Evolutionary conservation across 192 early-diverging fungal genomes (phyloP).

Genomic region (Coemansia sp.): DNA sequence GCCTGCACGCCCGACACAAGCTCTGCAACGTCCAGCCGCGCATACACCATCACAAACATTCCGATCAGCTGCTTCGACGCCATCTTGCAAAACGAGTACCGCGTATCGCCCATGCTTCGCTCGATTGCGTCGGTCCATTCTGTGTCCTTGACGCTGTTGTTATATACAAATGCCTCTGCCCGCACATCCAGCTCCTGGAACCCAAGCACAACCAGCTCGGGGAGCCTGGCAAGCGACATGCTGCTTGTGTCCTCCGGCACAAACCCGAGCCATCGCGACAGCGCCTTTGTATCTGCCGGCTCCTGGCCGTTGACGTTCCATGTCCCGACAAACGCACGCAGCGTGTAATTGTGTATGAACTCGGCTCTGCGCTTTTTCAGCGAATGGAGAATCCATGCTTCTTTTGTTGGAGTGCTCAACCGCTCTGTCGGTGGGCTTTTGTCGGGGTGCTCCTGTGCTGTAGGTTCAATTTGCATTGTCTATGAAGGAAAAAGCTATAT

Average conservation of each 20-base stretch:
- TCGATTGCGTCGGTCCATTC: slow-evolving; percentile 81
- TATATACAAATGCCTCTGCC: slow-evolving; percentile 82
- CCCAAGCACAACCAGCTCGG: slow-evolving; percentile 58
- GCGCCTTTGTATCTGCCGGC: slow-evolving; percentile 51
- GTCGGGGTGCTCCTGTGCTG: not conserved
- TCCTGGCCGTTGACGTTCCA: slow-evolving; percentile 89
- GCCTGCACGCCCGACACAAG: slow-evolving; percentile 67
- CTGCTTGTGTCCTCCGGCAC: not conserved
- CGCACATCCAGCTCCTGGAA: slow-evolving; percentile 92
- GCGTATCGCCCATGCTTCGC: slow-evolving; percentile 59
- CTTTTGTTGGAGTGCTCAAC: slow-evolving; percentile 45
- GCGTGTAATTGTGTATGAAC: slow-evolving; percentile 28
- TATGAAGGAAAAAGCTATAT: not conserved
- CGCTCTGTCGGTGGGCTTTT: slow-evolving; percentile 1
- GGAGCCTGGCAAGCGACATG: slow-evolving; percentile 1
- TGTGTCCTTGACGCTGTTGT: slow-evolving; percentile 76
- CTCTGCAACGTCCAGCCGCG: slow-evolving; percentile 53
- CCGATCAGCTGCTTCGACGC: slow-evolving; percentile 86
- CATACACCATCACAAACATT: slow-evolving; percentile 85
- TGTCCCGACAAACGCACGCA: slow-evolving; percentile 75
- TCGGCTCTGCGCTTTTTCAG: slow-evolving; percentile 34
- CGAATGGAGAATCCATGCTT: slow-evolving; percentile 51
- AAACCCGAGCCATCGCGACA: slow-evolving; percentile 68
- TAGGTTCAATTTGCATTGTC: not conserved
- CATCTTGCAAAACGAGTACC: slow-evolving; percentile 64